These are phyloP conservation scores for Comarum palustre DNA, from an alignment of 306 rosid species.

Conservation along the genomic window DNA sequence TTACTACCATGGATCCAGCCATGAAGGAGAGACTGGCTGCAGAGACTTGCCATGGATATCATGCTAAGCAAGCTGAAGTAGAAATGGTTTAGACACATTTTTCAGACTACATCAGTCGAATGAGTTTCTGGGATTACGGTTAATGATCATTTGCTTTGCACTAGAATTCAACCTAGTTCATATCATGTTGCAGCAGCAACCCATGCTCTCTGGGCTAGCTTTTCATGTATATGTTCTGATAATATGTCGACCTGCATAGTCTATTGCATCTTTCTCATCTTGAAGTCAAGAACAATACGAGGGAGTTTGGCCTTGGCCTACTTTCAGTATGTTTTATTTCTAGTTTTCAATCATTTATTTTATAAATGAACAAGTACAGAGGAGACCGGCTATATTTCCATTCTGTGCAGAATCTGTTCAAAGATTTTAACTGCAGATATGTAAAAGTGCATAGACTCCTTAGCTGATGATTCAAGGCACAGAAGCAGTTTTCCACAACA, in stretches of 20 bases:
- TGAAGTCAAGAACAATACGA: neutral
- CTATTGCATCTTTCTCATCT: neutral
- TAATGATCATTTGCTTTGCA: slow-evolving; percentile 15
- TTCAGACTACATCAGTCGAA: neutral
- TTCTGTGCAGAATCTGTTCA: neutral
- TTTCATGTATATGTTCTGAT: neutral
- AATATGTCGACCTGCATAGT: neutral
- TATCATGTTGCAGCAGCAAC: neutral
- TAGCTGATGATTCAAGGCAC: neutral
- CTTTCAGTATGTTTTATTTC: neutral
- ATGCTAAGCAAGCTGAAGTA: slow-evolving; percentile 12
- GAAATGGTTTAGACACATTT: neutral
- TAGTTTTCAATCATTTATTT: neutral
- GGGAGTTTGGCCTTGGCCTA: neutral
- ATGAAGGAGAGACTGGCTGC: slow-evolving; percentile 9
- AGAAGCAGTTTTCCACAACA: neutral
- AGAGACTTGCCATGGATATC: too few relatives aligned
- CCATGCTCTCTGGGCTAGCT: neutral
- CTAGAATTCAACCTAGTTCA: neutral
- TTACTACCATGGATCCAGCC: slow-evolving; percentile 22
- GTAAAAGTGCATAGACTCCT: neutral
- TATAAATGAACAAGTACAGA: neutral
- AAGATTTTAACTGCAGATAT: neutral
- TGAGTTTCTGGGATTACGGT: slow-evolving; percentile 1
- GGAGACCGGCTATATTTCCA: neutral